Percentiles rank a stretch among this genome's conserved stretches.
phyloP scores from a whole-genome alignment of 2,329 filamentous ascomycete genomes.

The Cercospora zeina region DNA sequence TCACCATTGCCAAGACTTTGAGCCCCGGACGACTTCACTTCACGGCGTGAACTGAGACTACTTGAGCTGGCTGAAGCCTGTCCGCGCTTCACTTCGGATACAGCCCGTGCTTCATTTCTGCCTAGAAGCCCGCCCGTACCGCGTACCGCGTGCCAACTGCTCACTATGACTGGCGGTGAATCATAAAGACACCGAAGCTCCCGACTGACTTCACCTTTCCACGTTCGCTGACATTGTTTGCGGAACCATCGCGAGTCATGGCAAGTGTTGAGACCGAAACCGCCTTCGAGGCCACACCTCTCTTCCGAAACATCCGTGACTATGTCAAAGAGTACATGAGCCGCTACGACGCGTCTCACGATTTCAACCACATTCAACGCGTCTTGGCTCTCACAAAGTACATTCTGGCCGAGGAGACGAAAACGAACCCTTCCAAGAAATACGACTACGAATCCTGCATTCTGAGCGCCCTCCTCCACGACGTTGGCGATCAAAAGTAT shows the following conservation, averaged over 20 bases:
- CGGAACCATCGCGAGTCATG: neutral
- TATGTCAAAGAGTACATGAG: conserved; percentile 73
- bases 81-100: too few relatives aligned
- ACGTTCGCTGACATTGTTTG: neutral
- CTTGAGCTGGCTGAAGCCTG: too few relatives aligned
- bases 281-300: conserved; percentile 36
- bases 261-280: neutral
- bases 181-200: neutral
- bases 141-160: neutral
- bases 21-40: neutral
- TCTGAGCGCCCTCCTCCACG: conserved; percentile 65
- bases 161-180: neutral
- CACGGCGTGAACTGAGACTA: too few relatives aligned
- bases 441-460: conserved; percentile 37
- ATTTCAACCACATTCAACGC: conserved; percentile 79
- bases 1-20: neutral
- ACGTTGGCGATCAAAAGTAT: conserved; percentile 87
- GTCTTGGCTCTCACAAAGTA: conserved; percentile 71
- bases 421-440: conserved; percentile 29
- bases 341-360: conserved; percentile 80
- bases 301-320: conserved; percentile 46
- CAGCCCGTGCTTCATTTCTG: too few relatives aligned
- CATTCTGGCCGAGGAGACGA: conserved; percentile 54
- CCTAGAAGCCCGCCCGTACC: neutral
- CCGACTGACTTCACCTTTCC: neutral